Evolutionary conservation across 805 yeast genomes (phyloP), one percentile per base, ranked within the genome.

Genomic region (Nematodospora valgi): DNA sequence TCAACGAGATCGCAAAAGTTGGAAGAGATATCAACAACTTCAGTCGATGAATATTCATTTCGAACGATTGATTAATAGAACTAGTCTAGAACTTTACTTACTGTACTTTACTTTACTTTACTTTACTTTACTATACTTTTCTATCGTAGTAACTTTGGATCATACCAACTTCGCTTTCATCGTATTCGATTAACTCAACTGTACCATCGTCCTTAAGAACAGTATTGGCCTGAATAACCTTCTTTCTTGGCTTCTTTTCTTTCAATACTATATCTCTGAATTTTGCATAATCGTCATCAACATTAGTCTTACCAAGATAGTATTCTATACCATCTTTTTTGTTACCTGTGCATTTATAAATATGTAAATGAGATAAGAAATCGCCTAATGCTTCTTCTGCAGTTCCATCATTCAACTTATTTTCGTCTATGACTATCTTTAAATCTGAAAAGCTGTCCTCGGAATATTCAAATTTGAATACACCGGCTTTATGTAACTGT

Each of bases 211-310:
- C 68, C 4, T 58, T 70, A 7, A 51, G 64, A 10, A 54, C 46
- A 6, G 95, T 82, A 59, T 87, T 87, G 18, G 88, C 86, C 60
- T 87, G 96, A 38, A 87, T 78, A 46, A 82, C 74, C 56, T 86
- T 94, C 58, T 80, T 82, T 58, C 96, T 76, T 43, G 96, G 95
- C 47, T 82, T 68, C 60, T 86, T 84, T 55, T 84, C 82, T 29
- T 65, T 62, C 41, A 87, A 62, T 10, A 87, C 87, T 23, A 72
- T 65, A 35, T 78, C 81, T 62, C 95, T 74, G 54, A 72, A 82
- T 43, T 69, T 60, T 17, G 85, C 76, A 36, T 82, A 62, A 12
- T 82, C 85, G 10, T 64, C 70, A 6, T 78, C 71, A 26, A 82
- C 87, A 2, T 72, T 67, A n/a, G 95, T 80, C 60, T 80, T 80